Base-by-base conservation (phyloP, 257 asterid genomes). In the Handroanthus guayacan region DNA sequence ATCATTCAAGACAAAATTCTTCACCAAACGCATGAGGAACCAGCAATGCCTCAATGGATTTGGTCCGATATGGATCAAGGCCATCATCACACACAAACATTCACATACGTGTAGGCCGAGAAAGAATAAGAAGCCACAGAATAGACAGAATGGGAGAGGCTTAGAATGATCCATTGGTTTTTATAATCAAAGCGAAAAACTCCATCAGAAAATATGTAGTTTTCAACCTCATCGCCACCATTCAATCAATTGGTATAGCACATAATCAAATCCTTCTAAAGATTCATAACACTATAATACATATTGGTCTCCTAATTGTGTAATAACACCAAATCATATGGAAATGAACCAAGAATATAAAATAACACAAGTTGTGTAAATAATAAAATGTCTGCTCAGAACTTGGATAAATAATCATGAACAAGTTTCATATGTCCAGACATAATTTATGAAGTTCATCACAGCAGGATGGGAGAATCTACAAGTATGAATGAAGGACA, bases 161-260 rank as follows among this genome's bases (percentile, higher is more conserved):
- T 90, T 94, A 90, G 95, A 86, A 92, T 97, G 98, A 91, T 92
- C 98, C 97, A 91, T 91, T 92, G 96, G 96, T 86, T 78, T 79
- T 72, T 86, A 39, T 82, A 90, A 86, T 93, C 97, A 90, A 65
- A 80, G 83, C 55, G 84, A 48, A 76, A 43, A 7, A 54, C 65
- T 79, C 82, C 80, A 77, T 91, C 97, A 89, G 71, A 84, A 91
- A 89, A 89, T 92, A 91, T 94, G 94, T 88, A 89, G 92, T 79
- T 88, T 74, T 13, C 25, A 73, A 55, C 97, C 88, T 92, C 98
- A 90, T 50, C 63, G 94, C 96, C 83, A 76, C 62, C 57, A 67
- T 55, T 48, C 25, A 43, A 7, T 61, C 44, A 3, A 65, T 0
- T n/a, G 2, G 13, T 7, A 18, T 12, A 20, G 14, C 2, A 39